phyloP scores from a whole-genome alignment of 2,329 filamentous ascomycete genomes.

The Neopestalotiopsis rosae region DNA sequence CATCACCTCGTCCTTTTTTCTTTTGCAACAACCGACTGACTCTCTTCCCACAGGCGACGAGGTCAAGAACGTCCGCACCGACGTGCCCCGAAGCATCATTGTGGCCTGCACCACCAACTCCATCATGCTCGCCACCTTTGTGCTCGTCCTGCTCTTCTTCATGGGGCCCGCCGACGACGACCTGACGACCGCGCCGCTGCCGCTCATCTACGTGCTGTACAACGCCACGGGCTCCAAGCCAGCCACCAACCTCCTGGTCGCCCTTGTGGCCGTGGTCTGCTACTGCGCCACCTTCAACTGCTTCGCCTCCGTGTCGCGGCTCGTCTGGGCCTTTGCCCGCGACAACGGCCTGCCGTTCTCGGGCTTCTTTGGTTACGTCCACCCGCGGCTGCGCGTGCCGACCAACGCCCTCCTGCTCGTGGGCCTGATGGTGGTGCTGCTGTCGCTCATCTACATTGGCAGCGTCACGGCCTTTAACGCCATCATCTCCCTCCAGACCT shows the following conservation, averaged over 20 bases:
- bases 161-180: not conserved
- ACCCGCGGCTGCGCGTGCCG: not conserved
- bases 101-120: not conserved
- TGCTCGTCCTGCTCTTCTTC: conserved; percentile 11
- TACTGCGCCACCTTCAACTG: conserved; percentile 9
- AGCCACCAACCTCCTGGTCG: not conserved
- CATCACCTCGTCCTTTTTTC: no score
- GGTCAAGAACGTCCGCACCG: not conserved
- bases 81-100: conserved; percentile 5
- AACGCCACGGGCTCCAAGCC: not conserved
- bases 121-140: not conserved
- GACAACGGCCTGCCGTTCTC: conserved; percentile 38
- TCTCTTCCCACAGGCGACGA: not conserved
- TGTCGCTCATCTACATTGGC: conserved; percentile 7
- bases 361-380: conserved; percentile 48
- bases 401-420: conserved; percentile 7
- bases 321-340: not conserved
- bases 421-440: not conserved
- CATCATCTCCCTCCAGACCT: not conserved
- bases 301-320: conserved; percentile 12
- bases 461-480: conserved; percentile 10
- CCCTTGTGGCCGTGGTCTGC: not conserved
- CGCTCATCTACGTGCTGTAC: not conserved
- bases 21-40: not conserved
- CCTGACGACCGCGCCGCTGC: not conserved